phyloP scores from a whole-genome alignment of 78 protist species.

The Andalucia godoyi region DNA sequence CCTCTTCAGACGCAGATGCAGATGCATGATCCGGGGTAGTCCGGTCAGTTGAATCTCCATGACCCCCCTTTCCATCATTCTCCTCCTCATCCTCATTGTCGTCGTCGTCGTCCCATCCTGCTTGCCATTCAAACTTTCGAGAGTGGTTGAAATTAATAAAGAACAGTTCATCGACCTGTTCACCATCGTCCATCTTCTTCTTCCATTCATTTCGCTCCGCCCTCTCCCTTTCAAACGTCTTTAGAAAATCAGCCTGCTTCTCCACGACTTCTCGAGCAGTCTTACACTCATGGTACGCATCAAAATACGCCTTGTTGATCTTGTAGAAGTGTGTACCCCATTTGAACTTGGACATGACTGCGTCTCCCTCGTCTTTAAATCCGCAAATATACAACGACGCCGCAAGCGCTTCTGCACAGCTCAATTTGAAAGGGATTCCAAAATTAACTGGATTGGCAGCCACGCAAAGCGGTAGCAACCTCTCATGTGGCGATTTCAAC shows the following conservation, averaged over 20 bases:
- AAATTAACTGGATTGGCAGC: constrained; percentile 95
- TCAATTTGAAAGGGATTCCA: constrained; percentile 75
- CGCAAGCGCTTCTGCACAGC: constrained; percentile 88
- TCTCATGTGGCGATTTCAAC: background rate
- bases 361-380: constrained; percentile 44
- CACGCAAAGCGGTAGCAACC: constrained; percentile 74
- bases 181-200: too few relatives aligned
- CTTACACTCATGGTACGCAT: constrained; percentile 25
- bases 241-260: constrained; percentile 36
- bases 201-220: too few relatives aligned
- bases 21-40: too few relatives aligned
- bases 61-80: too few relatives aligned
- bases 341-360: constrained; percentile 52
- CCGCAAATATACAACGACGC: constrained; percentile 67
- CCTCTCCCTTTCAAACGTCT: constrained; percentile 32
- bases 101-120: too few relatives aligned
- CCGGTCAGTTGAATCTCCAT: too few relatives aligned
- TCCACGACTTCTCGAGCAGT: constrained; percentile 33
- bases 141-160: too few relatives aligned
- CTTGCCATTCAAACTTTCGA: too few relatives aligned
- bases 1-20: too few relatives aligned
- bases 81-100: too few relatives aligned
- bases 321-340: constrained; percentile 81
- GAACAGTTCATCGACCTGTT: too few relatives aligned
- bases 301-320: constrained; percentile 68